Evolutionary conservation across 768 basidiomycete species (phyloP), one percentile per base, ranked within the genome.

Genomic region (Boletus barrowsii): DNA sequence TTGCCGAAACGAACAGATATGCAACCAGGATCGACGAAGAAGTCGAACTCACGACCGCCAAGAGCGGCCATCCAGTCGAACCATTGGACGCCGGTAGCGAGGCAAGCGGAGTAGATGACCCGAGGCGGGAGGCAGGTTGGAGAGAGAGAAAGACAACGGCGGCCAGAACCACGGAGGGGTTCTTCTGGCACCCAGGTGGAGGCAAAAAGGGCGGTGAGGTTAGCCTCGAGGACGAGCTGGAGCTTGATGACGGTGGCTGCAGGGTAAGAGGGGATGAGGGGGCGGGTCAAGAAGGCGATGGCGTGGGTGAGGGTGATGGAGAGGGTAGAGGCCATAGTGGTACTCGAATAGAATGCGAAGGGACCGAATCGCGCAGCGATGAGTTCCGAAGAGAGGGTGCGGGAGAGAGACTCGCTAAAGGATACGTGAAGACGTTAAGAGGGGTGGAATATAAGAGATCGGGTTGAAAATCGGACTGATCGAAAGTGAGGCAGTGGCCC

Each of bases 21-120:
- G 67, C 81, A 84, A 56, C 88, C 89, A 58, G 90, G 90, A 68
- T 91, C 87, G 62, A 90, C 80, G 70, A 88, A 86, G 56, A 92
- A 79, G 69, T 91, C 89, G 65, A 91, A 84, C 72, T 87, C 86
- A 53, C 74, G 72, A 59, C 81, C 78, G 11, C 89, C 88, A 43
- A 91, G 80, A 54, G 79, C 74, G 43, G 77, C 61, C 50, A 90
- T 87, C 90, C 90, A 92, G 66, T 88, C 83, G 54, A 84, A 83
- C 90, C 90, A 92, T 63, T 88, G 85, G 32, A 91, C 78, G 54
- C 82, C 82, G 37, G 86, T 76, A 22, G 83, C 75, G 51, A 84
- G 73, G 70, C 89, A 90, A 14, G 88, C 85, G 50, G 81, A 72
- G 73, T 89, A 83, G 63, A 91, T 76, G 61, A 82, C 75, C 39